A percentile compares a stretch with the other conserved stretches of the same genome.
Evolutionary conservation across 106 monocot genomes (phyloP).

Genomic region (Dendrobium officinale): DNA sequence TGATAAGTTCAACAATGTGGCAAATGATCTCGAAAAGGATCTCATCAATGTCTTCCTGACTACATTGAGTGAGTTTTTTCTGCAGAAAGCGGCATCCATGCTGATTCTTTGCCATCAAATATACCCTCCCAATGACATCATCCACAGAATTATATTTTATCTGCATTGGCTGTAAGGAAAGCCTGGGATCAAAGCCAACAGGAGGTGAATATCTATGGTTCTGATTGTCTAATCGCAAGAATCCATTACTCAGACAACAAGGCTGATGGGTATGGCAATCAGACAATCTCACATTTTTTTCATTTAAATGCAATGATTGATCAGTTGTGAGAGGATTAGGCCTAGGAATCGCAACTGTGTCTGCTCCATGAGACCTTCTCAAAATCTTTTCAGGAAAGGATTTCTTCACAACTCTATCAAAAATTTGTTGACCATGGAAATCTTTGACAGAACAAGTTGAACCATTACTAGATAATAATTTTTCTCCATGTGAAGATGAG

Average conservation of each 20-base stretch:
- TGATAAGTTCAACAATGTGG: constrained; percentile 55
- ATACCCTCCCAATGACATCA: constrained; percentile 29
- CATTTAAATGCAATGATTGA: constrained; percentile 2
- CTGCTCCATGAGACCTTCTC: constrained; percentile 6
- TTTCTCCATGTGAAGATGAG: not conserved
- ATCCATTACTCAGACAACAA: constrained; percentile 6
- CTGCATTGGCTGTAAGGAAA: constrained; percentile 6
- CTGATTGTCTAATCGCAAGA: not conserved
- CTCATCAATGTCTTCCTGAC: constrained; percentile 31
- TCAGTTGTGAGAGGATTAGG: constrained; percentile 4
- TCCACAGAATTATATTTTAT: constrained; percentile 21
- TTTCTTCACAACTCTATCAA: constrained; percentile 10
- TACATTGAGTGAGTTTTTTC: constrained; percentile 30
- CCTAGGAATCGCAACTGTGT: constrained; percentile 4
- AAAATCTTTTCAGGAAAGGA: constrained; percentile 18
- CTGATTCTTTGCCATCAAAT: constrained; percentile 45
- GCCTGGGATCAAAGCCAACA: constrained; percentile 3
- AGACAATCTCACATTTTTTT: not conserved
- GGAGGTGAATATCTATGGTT: not conserved
- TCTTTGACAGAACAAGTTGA: not conserved
- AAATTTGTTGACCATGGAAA: constrained; percentile 4
- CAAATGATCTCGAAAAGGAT: constrained; percentile 42
- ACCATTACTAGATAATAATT: not conserved
- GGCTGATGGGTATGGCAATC: not conserved
- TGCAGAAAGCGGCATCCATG: constrained; percentile 52